These are phyloP conservation scores for Boletus tylopilopsis DNA, from an alignment of 768 basidiomycete genomes.

Conservation along the genomic window DNA sequence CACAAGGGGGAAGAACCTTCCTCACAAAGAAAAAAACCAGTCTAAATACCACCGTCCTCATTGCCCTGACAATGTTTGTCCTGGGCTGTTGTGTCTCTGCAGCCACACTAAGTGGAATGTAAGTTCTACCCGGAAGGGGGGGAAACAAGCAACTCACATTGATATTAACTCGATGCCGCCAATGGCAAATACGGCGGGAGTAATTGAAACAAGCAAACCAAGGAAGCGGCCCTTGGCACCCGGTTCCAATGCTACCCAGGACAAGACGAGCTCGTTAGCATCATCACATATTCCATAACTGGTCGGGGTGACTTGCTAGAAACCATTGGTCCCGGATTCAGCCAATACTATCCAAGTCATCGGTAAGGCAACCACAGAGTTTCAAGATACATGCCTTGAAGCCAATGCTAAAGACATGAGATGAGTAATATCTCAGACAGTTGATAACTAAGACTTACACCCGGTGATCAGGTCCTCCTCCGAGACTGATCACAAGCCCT, in stretches of 20 bases:
- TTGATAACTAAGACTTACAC: constrained; percentile 30
- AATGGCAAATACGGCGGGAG: constrained; percentile 59
- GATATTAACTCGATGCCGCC: constrained; percentile 75
- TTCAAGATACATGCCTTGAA: constrained; percentile 7
- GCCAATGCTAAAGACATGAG: constrained; percentile 11
- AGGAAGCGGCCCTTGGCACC: constrained; percentile 21
- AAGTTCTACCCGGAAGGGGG: constrained; percentile 10
- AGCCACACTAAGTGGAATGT: constrained; percentile 46
- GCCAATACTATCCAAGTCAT: constrained; percentile 17
- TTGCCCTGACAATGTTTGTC: constrained; percentile 73
- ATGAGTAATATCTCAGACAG: constrained; percentile 24
- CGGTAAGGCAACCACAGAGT: neutral
- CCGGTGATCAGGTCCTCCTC: constrained; percentile 52
- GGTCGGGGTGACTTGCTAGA: constrained; percentile 7
- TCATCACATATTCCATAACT: neutral
- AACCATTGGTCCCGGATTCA: constrained; percentile 23
- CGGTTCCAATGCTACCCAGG: constrained; percentile 14
- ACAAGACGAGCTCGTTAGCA: neutral
- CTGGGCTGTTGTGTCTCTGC: constrained; percentile 77
- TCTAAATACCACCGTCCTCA: constrained; percentile 75
- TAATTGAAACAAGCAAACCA: constrained; percentile 18
- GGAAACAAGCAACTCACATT: constrained; percentile 40
- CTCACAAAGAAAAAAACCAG: constrained; percentile 42
- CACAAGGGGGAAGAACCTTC: neutral
- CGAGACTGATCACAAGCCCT: constrained; percentile 53